phyloP scores from a whole-genome alignment of 2,329 filamentous ascomycete genomes.

The Fusarium camptoceras region DNA sequence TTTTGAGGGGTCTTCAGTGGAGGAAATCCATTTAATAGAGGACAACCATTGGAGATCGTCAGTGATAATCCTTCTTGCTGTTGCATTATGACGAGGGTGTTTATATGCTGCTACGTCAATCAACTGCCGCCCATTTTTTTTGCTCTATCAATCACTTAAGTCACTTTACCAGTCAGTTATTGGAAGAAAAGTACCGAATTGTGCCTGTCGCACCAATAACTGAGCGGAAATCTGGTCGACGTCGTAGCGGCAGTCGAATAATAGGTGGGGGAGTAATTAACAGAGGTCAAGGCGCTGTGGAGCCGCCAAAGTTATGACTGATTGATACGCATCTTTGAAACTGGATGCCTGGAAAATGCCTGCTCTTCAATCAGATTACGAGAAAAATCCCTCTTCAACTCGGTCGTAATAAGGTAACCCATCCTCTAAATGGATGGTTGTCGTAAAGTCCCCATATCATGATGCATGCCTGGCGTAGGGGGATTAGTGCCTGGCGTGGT shows the following conservation, averaged over 20 bases:
- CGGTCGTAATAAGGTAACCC: constrained; percentile 28
- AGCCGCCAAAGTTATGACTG: constrained; percentile 26
- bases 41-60: constrained; percentile 17
- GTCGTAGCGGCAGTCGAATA: neutral
- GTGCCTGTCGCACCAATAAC: neutral
- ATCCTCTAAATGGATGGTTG: constrained; percentile 4
- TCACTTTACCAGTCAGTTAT: neutral
- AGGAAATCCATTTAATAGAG: constrained; percentile 16
- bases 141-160: neutral
- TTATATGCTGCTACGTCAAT: constrained; percentile 9
- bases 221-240: constrained; percentile 4
- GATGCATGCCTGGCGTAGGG: constrained; percentile 39
- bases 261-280: constrained; percentile 11
- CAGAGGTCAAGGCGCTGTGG: constrained; percentile 22
- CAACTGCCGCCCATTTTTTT: constrained; percentile 7
- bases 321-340: constrained; percentile 16
- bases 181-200: neutral
- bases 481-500: constrained; percentile 38
- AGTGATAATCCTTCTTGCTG: constrained; percentile 9
- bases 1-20: constrained; percentile 24
- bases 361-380: constrained; percentile 24
- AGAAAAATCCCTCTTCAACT: constrained; percentile 23
- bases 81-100: constrained; percentile 22
- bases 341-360: constrained; percentile 17
- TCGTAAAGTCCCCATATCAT: neutral